phyloP scores from a whole-genome alignment of 371 early-diverging fungal species.

The Mycotypha africana region DNA sequence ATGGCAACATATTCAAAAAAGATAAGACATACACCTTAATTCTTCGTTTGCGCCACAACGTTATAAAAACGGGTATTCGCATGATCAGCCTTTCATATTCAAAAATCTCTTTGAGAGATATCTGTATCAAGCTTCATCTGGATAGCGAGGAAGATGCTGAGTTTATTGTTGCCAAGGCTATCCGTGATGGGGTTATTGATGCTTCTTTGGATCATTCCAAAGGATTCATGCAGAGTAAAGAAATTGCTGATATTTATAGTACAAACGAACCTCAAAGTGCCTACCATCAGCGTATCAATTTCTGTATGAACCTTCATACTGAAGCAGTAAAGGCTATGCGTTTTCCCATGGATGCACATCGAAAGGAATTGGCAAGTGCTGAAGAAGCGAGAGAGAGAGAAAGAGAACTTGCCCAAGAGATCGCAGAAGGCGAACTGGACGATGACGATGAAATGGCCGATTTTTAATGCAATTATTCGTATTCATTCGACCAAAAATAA shows the following conservation, averaged over 20 bases:
- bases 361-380: slow-evolving; percentile 80
- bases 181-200: slow-evolving; percentile 97
- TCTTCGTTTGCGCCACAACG: slow-evolving; percentile 94
- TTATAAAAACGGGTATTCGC: slow-evolving; percentile 97
- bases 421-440: slow-evolving; percentile 81
- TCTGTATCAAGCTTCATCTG: slow-evolving; percentile 92
- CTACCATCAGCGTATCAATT: slow-evolving; percentile 92
- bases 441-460: slow-evolving; percentile 65
- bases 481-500: no score
- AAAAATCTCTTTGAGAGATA: slow-evolving; percentile 92
- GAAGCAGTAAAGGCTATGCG: slow-evolving; percentile 97
- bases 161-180: slow-evolving; percentile 98
- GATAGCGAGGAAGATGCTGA: slow-evolving; percentile 98
- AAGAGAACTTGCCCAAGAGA: slow-evolving; percentile 87
- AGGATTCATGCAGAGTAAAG: slow-evolving; percentile 91
- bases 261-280: slow-evolving; percentile 94
- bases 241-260: slow-evolving; percentile 90
- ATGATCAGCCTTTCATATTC: slow-evolving; percentile 94
- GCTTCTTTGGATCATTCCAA: slow-evolving; percentile 91
- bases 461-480: no score
- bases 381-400: slow-evolving; percentile 88
- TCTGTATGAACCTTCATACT: slow-evolving; percentile 93
- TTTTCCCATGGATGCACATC: slow-evolving; percentile 81
- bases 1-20: slow-evolving; percentile 67
- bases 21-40: slow-evolving; percentile 92